Evolutionary conservation across 805 yeast species (phyloP).

Genomic region (Schwanniomyces sp.): DNA sequence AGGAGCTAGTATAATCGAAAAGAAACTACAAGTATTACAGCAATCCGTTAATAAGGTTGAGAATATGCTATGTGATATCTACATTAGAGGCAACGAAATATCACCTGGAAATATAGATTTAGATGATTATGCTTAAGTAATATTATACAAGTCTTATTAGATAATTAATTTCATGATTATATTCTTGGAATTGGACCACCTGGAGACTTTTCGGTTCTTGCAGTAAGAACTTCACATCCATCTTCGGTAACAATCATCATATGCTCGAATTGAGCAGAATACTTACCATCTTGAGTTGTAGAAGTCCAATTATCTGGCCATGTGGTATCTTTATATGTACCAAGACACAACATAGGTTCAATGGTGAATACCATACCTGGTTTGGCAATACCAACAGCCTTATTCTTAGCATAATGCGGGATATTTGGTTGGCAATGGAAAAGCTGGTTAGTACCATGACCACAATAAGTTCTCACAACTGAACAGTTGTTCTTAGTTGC

Average conservation of each 20-base stretch:
- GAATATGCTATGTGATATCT: conserved; percentile 17
- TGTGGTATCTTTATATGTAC: conserved; percentile 71
- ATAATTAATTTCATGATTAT: conserved; percentile 11
- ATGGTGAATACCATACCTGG: conserved; percentile 97
- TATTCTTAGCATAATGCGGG: conserved; percentile 93
- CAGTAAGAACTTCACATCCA: conserved; percentile 89
- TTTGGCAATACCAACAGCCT: conserved; percentile 89
- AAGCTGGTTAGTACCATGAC: conserved; percentile 85
- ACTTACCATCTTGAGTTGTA: conserved; percentile 83
- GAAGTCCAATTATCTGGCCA: conserved; percentile 99
- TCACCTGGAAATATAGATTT: neutral
- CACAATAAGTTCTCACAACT: conserved; percentile 87
- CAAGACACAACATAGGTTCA: conserved; percentile 94
- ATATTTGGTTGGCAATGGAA: conserved; percentile 93
- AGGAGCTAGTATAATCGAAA: conserved; percentile 11
- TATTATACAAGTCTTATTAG: neutral
- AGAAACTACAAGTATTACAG: conserved; percentile 22
- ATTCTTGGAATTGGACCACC: conserved; percentile 79
- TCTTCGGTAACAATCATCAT: conserved; percentile 88
- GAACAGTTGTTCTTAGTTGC: conserved; percentile 78
- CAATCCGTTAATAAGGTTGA: conserved; percentile 24
- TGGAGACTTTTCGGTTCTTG: conserved; percentile 76
- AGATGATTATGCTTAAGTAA: conserved; percentile 2
- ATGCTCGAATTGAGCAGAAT: conserved; percentile 94
- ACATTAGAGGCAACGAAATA: conserved; percentile 19